Evolutionary conservation across 768 basidiomycete species (phyloP), one percentile per base, ranked within the genome.

Genomic region (Neoboletus brunneissimus): DNA sequence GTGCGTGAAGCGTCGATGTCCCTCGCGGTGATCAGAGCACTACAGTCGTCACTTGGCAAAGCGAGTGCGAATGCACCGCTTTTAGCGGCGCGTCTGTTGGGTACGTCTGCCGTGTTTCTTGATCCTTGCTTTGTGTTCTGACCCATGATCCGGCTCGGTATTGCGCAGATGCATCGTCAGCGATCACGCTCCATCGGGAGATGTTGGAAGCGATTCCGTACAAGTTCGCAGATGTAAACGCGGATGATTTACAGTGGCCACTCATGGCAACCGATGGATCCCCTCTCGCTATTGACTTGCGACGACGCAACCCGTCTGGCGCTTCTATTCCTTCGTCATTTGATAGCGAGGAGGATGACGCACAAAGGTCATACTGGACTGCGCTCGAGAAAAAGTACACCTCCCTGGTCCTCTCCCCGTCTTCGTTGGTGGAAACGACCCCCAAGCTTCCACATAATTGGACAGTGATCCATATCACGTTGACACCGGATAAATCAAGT

Each of bases 171-270:
- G 75, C 80, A 15, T 86, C 87, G 3, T 77, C 86, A 0, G 82
- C 90, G 5, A 81, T 94, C 44, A 93, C 92, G 0, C 77, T 97
- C 2, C 84, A 86, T 10, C 81, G 92, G 18, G 96, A 98, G 67
- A 83, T 98, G 77, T 70, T 94, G 16, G 94, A 96, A 60, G 83
- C 83, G 16, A 87, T 95, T 48, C 78, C 82, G 1, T 72, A 83
- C 65, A 97, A 97, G 67, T 83, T 89, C 55, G 74, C 77, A 3
- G 67, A 75, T 13, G 35, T 65, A 1, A 66, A 69, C 4, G 61
- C 60, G 16, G 88, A 94, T 59, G 93, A 96, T 65, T 68, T 89
- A 25, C 76, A 78, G 53, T 97, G 94, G 93, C 91, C 90, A 0
- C 52, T 73, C 3, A 75, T 87, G 41, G 70, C 74, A 2, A 59